Evolutionary conservation across 192 early-diverging fungal genomes (phyloP), one percentile per base, ranked within the genome.

Genomic region (Chytriomyces sp.): DNA sequence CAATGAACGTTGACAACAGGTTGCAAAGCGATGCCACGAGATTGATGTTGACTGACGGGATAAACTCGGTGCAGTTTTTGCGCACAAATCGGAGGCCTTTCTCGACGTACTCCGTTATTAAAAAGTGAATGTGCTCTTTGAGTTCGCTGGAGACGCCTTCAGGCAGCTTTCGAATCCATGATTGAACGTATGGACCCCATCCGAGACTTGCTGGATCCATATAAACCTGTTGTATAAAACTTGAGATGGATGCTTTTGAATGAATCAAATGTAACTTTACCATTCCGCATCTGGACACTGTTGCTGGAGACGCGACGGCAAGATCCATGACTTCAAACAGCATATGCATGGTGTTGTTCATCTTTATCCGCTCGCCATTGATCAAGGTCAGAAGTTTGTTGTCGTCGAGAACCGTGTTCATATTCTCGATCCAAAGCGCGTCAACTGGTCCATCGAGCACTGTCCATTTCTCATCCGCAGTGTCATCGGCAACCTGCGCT

Each of bases 321-420:
- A 90, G 73, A 81, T 90, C 89, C 35, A 80, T 84, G 20, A 90
- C 89, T 72, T 90, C 89, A 80, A 90, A 90, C n/a, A 90, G 77
- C 86, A 89, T 88, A 67, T 89, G 89, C 84, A 88, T 87, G 5
- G 88, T 77, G 50, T 78, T 83, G 69, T 80, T 86, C 83, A 90
- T 86, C 77, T 88, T 89, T 69, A 90, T 90, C 7, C 89, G 71
- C 69, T 90, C 89, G 11, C 89, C 89, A 67, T 90, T 90, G 80
- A 88, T 90, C 6, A 90, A 75, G 26, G 86, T 88, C 9, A 90
- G 82, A 11, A 90, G 80, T 72, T 90, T 90, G 77, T 90, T 90
- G 78, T 90, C 89, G 68, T 90, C 89, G n/a, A 90, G 71, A 6
- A 90, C 89, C 7, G 63, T 64, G 20, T 57, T 57, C 87, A 89